Conservation (phyloP, 192 early-diverging fungal genomes). For the Podila epigama region DNA sequence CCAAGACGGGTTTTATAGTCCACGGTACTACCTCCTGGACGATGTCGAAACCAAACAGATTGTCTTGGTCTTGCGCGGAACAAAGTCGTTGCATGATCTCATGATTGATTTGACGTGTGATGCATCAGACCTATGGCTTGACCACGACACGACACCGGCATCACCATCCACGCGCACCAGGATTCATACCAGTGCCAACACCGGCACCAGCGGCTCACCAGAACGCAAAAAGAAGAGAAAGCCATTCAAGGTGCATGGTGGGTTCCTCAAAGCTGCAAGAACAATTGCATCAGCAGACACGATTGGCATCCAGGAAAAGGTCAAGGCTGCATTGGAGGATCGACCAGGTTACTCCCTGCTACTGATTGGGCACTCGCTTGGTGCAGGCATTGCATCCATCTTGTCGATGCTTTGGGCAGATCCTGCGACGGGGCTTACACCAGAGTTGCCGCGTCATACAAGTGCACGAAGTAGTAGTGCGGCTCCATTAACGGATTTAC, state of each 20-base stretch:
- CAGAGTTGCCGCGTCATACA: slow-evolving; percentile 22
- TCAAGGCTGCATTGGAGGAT: slow-evolving; percentile 51
- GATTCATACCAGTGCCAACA: not conserved
- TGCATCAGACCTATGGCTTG: slow-evolving; percentile 50
- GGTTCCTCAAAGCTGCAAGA: slow-evolving; percentile 53
- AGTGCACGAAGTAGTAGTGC: not conserved
- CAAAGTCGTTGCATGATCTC: slow-evolving; percentile 57
- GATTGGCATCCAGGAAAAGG: slow-evolving; percentile 47
- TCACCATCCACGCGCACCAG: not conserved
- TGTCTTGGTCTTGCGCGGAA: slow-evolving; percentile 57
- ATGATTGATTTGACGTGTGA: slow-evolving; percentile 62
- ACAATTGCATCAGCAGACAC: slow-evolving; percentile 50
- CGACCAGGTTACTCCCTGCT: slow-evolving; percentile 54
- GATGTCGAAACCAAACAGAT: slow-evolving; percentile 53
- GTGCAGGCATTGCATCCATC: slow-evolving; percentile 58
- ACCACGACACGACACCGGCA: slow-evolving; percentile 45
- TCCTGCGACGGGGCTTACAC: slow-evolving; percentile 51
- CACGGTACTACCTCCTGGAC: slow-evolving; percentile 56
- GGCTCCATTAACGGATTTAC: not conserved
- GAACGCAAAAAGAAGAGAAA: slow-evolving; percentile 1
- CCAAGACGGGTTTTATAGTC: slow-evolving; percentile 46
- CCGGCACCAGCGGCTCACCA: not conserved
- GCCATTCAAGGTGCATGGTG: slow-evolving; percentile 55
- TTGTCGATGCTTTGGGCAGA: slow-evolving; percentile 53
- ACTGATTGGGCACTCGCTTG: slow-evolving; percentile 59